phyloP scores from a whole-genome alignment of 371 early-diverging fungal species.

The Entomophthora muscae region DNA sequence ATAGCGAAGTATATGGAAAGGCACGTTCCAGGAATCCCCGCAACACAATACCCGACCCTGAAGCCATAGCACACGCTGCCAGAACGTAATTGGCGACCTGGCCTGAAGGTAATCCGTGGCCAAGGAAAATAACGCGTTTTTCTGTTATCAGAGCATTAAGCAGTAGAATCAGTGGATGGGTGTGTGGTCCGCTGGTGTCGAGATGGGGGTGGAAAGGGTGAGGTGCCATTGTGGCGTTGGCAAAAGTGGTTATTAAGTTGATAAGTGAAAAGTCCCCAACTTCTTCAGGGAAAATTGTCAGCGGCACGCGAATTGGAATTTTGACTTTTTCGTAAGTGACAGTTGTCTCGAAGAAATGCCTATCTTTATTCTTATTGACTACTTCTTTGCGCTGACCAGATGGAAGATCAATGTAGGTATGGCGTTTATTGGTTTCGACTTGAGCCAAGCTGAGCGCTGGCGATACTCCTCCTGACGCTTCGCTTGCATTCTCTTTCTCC shows the following conservation, averaged over 20 bases:
- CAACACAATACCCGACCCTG: constrained; percentile 71
- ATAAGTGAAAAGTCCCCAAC: constrained; percentile 78
- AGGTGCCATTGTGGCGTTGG: constrained; percentile 20
- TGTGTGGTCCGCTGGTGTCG: constrained; percentile 56
- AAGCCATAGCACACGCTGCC: constrained; percentile 76
- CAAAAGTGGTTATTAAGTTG: constrained; percentile 51
- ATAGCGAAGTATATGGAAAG: constrained; percentile 77
- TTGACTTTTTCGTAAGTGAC: constrained; percentile 62
- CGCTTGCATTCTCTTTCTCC: constrained; percentile 15
- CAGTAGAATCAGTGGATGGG: constrained; percentile 70
- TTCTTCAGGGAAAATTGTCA: constrained; percentile 72
- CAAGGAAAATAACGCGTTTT: constrained; percentile 86
- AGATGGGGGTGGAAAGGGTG: constrained; percentile 75
- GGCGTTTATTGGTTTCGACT: constrained; percentile 16
- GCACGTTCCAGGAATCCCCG: constrained; percentile 76
- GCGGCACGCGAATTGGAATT: constrained; percentile 68
- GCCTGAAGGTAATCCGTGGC: constrained; percentile 73
- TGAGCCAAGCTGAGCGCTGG: constrained; percentile 11
- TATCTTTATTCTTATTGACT: constrained; percentile 68
- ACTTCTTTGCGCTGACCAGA: constrained; percentile 24
- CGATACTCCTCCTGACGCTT: too few relatives aligned
- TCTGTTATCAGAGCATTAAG: constrained; percentile 77
- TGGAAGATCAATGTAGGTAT: constrained; percentile 30
- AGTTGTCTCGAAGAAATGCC: constrained; percentile 68
- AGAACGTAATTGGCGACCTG: constrained; percentile 87